Conservation (phyloP, 2,329 filamentous ascomycete species). For the Hyphodiscus sp. region DNA sequence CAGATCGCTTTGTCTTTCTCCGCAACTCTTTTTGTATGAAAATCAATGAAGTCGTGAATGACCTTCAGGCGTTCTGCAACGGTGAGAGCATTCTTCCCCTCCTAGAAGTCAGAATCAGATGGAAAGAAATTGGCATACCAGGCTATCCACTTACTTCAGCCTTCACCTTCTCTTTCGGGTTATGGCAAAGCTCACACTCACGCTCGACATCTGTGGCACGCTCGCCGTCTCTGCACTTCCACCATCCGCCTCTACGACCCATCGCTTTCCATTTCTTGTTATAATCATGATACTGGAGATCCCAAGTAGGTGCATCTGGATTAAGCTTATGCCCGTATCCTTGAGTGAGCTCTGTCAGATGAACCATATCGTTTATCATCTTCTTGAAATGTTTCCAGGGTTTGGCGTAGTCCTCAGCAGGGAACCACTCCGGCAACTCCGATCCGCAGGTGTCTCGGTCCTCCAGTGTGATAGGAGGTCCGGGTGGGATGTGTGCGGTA, state of each 20-base stretch:
- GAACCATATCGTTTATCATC: constrained; percentile 15
- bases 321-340: constrained; percentile 5
- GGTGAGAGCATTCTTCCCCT: background rate
- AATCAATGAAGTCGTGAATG: constrained; percentile 1
- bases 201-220: constrained; percentile 15
- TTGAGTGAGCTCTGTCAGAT: constrained; percentile 11
- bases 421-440: constrained; percentile 27
- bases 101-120: background rate
- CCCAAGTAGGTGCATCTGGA: constrained; percentile 11
- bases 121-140: background rate
- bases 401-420: constrained; percentile 8
- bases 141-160: background rate
- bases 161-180: background rate
- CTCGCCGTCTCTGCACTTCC: constrained; percentile 20
- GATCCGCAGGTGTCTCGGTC: constrained; percentile 23
- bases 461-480: constrained; percentile 16
- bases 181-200: constrained; percentile 15
- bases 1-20: background rate
- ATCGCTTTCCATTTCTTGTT: constrained; percentile 17
- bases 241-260: constrained; percentile 21
- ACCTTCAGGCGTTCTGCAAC: background rate
- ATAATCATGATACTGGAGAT: constrained; percentile 21
- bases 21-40: background rate
- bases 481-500: constrained; percentile 21
- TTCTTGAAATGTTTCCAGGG: constrained; percentile 17